A percentile compares a stretch with the other conserved stretches of the same genome.
Conservation (phyloP, 2,329 filamentous ascomycete species). For the Penicillium sp. region DNA sequence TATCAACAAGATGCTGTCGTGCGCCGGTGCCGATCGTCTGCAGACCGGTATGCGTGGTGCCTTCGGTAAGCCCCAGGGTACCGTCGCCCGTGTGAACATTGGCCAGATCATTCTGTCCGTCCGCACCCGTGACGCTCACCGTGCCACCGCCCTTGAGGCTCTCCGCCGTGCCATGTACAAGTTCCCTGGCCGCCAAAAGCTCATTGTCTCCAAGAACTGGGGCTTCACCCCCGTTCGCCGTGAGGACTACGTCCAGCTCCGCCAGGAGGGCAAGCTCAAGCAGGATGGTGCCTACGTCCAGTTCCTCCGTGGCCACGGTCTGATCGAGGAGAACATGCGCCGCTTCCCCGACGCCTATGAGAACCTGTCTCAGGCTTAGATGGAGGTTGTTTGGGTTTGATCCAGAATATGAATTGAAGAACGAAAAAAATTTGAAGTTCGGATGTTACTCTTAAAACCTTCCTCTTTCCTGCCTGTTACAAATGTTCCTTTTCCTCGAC, state of each 20-base stretch:
- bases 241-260: slow-evolving; percentile 96
- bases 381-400: slow-evolving; percentile 36
- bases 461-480: slow-evolving; percentile 13
- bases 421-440: slow-evolving; percentile 32
- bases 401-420: slow-evolving; percentile 38
- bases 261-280: slow-evolving; percentile 90
- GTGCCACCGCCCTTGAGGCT: slow-evolving; percentile 92
- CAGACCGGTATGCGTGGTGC: slow-evolving; percentile 99
- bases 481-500: slow-evolving; percentile 26
- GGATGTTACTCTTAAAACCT: slow-evolving; percentile 27
- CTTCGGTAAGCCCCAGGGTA: slow-evolving; percentile 99
- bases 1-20: slow-evolving; percentile 99
- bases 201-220: slow-evolving; percentile 99
- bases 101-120: slow-evolving; percentile 98
- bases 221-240: slow-evolving; percentile 98
- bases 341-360: slow-evolving; percentile 89
- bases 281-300: slow-evolving; percentile 99
- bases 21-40: slow-evolving; percentile 99
- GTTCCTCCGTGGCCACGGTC: slow-evolving; percentile 95
- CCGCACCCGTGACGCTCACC: slow-evolving; percentile 94
- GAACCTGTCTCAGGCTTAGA: slow-evolving; percentile 54
- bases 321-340: slow-evolving; percentile 83
- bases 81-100: slow-evolving; percentile 99
- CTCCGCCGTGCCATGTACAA: slow-evolving; percentile 99
- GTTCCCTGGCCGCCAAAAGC: slow-evolving; percentile 99